Evolutionary conservation across 2,329 filamentous ascomycete genomes (phyloP).

Genomic region (Diaporthe amygdali): DNA sequence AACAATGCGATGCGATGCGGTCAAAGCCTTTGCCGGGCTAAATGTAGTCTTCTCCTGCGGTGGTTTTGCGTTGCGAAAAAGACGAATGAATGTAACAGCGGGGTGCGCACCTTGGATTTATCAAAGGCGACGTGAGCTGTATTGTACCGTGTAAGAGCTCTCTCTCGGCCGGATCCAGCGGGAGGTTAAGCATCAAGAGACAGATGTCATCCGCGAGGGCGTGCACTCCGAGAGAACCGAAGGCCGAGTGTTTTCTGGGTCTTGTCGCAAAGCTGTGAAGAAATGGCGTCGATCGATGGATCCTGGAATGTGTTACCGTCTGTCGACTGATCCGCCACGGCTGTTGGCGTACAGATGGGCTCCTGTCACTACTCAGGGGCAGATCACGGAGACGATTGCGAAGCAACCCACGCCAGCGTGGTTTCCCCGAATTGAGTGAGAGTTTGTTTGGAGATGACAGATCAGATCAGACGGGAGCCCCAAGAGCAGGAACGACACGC

Average conservation of each 20-base stretch:
- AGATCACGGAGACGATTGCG: neutral
- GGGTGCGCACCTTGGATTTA: neutral
- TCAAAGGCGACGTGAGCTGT: neutral
- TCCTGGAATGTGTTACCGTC: neutral
- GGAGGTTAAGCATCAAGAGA: slow-evolving; percentile 1
- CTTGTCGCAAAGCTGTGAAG: neutral
- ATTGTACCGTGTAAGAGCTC: neutral
- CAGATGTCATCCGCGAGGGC: neutral
- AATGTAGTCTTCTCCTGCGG: neutral
- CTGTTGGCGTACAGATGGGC: neutral
- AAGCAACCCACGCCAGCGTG: neutral
- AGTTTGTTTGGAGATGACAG: neutral
- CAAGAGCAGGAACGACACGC: neutral
- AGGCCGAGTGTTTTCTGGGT: neutral
- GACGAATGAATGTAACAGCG: neutral
- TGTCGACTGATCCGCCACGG: neutral
- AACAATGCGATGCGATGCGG: neutral
- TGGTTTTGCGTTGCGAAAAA: neutral
- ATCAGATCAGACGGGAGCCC: neutral
- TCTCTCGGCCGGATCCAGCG: slow-evolving; percentile 4
- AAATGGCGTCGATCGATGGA: neutral
- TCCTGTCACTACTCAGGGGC: neutral
- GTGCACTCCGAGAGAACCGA: neutral
- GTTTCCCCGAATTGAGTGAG: neutral
- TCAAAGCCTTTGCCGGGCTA: neutral